Evolutionary conservation across 1,139 yeast species (phyloP).

Genomic region (Taphrina confusa): DNA sequence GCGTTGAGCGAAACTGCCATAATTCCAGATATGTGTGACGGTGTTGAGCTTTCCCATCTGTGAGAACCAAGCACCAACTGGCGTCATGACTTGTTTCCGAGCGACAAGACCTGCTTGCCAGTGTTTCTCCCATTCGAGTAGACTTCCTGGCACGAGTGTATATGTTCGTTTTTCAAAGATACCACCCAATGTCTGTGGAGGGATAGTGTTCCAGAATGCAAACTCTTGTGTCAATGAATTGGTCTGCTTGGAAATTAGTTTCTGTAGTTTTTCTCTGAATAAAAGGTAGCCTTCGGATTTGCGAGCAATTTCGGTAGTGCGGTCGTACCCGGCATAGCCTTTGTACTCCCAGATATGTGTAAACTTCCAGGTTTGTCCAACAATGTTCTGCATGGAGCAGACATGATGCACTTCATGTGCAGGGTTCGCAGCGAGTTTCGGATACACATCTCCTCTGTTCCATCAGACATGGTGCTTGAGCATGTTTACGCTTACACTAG

Average conservation of each 20-base stretch:
- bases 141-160: constrained; percentile 49
- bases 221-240: constrained; percentile 50
- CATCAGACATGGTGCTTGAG: neutral
- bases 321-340: constrained; percentile 51
- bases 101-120: constrained; percentile 51
- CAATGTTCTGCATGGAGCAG: constrained; percentile 51
- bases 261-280: constrained; percentile 45
- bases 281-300: constrained; percentile 44
- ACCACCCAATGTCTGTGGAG: constrained; percentile 51
- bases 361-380: constrained; percentile 49
- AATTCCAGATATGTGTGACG: constrained; percentile 53
- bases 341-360: constrained; percentile 52
- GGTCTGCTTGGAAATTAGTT: constrained; percentile 47
- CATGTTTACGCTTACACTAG: constrained; percentile 41
- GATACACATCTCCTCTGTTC: constrained; percentile 42
- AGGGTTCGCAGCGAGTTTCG: constrained; percentile 46
- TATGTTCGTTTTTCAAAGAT: constrained; percentile 51
- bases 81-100: constrained; percentile 53
- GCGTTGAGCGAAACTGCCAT: constrained; percentile 52
- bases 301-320: constrained; percentile 47
- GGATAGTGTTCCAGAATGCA: constrained; percentile 52
- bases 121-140: constrained; percentile 51
- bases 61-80: constrained; percentile 53
- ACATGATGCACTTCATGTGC: constrained; percentile 48
- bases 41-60: constrained; percentile 50